phyloP scores from a whole-genome alignment of 306 rosid species.

The Rosa rugosa region DNA sequence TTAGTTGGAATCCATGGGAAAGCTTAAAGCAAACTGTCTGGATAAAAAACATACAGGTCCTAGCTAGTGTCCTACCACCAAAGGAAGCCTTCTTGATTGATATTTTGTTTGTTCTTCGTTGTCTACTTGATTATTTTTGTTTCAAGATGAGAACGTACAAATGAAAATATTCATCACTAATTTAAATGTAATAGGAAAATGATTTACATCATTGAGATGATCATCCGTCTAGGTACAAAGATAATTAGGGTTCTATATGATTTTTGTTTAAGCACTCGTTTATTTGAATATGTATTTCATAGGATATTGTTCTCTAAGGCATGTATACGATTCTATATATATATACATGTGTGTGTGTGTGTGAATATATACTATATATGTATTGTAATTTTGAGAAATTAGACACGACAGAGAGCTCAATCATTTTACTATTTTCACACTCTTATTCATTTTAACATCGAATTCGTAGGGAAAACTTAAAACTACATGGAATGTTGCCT shows the following conservation, averaged over 20 bases:
- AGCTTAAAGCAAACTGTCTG: neutral
- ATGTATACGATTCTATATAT: no score
- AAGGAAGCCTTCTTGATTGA: neutral
- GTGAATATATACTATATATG: no score
- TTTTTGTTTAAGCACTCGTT: neutral
- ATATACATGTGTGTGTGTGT: no score
- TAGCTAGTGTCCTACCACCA: neutral
- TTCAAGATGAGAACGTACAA: neutral
- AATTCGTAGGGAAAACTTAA: no score
- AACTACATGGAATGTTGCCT: no score
- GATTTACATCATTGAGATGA: neutral
- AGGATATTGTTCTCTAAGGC: no score
- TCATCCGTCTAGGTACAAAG: neutral
- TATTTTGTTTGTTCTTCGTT: neutral
- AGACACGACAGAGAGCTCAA: no score
- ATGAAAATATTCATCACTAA: neutral
- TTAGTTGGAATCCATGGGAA: constrained; percentile 9
- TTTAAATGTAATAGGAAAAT: no score
- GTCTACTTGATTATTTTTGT: neutral
- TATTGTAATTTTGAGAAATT: no score
- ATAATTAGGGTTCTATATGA: neutral
- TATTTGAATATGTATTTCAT: no score
- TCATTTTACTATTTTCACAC: no score
- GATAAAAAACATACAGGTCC: neutral
- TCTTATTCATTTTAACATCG: no score